phyloP scores from a whole-genome alignment of 176 grass and related monocot species.

The Canna indica region DNA sequence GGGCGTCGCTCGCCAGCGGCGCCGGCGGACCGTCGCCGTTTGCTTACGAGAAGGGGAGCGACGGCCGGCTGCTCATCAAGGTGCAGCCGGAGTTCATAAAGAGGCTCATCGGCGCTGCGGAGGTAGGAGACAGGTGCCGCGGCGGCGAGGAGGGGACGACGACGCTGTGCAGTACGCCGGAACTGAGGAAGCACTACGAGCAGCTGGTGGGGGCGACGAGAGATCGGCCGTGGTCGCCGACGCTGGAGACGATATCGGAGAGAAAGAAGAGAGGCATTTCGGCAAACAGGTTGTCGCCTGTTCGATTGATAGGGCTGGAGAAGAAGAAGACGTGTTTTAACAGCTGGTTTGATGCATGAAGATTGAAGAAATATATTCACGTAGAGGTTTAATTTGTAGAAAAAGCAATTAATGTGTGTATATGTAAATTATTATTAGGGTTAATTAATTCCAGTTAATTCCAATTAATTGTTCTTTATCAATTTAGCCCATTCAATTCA shows the following conservation, averaged over 20 bases:
- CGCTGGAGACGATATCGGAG: conserved; percentile 66
- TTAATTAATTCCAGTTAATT: too few species aligned
- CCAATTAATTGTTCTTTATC: too few species aligned
- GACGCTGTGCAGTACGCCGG: conserved; percentile 55
- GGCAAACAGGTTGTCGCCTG: background rate
- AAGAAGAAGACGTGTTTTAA: background rate
- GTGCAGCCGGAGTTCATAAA: conserved; percentile 65
- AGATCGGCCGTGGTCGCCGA: conserved; percentile 43
- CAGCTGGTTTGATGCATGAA: too few species aligned
- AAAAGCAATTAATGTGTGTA: too few species aligned
- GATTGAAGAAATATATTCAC: too few species aligned
- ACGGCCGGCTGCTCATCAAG: conserved; percentile 39
- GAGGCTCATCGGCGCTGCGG: conserved; percentile 41
- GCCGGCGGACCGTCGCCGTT: conserved; percentile 39
- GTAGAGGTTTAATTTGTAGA: too few species aligned
- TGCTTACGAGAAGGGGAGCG: conserved; percentile 56
- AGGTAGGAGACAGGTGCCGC: conserved; percentile 5
- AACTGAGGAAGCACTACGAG: conserved; percentile 72
- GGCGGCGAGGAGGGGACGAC: background rate
- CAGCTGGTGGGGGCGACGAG: conserved; percentile 42
- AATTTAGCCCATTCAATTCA: too few species aligned
- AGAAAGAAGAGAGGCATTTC: conserved; percentile 12
- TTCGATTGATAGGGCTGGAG: background rate
- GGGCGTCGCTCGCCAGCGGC: conserved; percentile 18
- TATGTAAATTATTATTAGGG: too few species aligned